Evolutionary conservation across 176 grass and related monocot species (phyloP).

Genomic region (Metroxylon sagu): DNA sequence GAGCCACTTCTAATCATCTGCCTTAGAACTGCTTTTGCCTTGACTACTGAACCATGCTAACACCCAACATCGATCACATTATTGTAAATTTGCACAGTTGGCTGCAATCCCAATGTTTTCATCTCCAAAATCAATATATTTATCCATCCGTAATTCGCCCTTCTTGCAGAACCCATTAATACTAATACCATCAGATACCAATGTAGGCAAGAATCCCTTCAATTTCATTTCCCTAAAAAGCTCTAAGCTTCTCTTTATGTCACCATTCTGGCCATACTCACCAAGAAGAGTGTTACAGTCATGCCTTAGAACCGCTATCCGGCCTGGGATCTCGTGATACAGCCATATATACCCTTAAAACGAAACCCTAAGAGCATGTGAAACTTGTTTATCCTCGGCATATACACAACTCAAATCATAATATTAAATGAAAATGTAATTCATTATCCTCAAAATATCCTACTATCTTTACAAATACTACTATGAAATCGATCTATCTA

Average conservation of each 20-base stretch:
- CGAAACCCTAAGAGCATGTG: no score
- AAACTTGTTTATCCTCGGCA: no score
- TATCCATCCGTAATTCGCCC: constrained; percentile 36
- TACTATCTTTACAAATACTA: no score
- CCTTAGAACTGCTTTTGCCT: constrained; percentile 50
- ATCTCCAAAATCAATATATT: constrained; percentile 44
- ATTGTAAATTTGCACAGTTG: constrained; percentile 67
- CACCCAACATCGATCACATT: constrained; percentile 40
- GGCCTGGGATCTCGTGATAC: no score
- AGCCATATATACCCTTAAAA: no score
- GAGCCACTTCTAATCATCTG: constrained; percentile 45
- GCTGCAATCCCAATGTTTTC: constrained; percentile 35
- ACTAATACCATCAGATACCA: constrained; percentile 50
- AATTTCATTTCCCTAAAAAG: constrained; percentile 54
- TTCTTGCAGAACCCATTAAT: constrained; percentile 56
- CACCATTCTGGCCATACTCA: constrained; percentile 43
- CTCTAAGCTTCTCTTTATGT: constrained; percentile 35
- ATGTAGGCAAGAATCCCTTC: constrained; percentile 53
- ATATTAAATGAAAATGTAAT: no score
- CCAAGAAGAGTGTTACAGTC: constrained; percentile 56
- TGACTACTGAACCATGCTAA: constrained; percentile 29
- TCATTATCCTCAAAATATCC: no score
- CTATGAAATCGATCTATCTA: no score
- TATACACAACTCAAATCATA: no score
- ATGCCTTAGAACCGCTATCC: no score